phyloP scores from a whole-genome alignment of 805 yeast genomes.

The Yarrowia phangngaensis region DNA sequence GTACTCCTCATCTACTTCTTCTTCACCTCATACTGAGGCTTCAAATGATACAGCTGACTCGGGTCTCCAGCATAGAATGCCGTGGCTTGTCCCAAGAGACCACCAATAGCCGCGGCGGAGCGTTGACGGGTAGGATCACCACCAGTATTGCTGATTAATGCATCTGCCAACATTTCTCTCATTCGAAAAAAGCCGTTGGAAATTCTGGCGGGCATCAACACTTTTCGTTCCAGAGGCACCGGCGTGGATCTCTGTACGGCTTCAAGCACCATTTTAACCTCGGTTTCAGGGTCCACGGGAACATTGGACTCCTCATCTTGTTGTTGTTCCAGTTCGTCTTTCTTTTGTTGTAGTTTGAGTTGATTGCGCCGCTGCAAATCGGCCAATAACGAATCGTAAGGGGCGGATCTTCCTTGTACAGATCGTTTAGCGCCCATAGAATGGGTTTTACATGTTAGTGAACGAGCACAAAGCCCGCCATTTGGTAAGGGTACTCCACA shows the following conservation, averaged over 20 bases:
- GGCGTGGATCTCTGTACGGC: slow-evolving; percentile 80
- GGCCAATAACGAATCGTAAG: slow-evolving; percentile 81
- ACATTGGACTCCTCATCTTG: slow-evolving; percentile 35
- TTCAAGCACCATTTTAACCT: slow-evolving; percentile 82
- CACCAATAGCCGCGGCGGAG: slow-evolving; percentile 25
- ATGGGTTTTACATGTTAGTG: slow-evolving; percentile 94
- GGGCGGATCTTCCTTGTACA: slow-evolving; percentile 87
- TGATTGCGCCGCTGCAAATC: slow-evolving; percentile 91
- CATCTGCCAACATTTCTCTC: slow-evolving; percentile 87
- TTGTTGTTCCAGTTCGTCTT: slow-evolving; percentile 38
- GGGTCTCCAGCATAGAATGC: slow-evolving; percentile 25
- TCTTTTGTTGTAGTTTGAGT: slow-evolving; percentile 53
- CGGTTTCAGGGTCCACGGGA: slow-evolving; percentile 81
- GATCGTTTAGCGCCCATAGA: slow-evolving; percentile 98
- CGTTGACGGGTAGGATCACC: slow-evolving; percentile 5
- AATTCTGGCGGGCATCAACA: slow-evolving; percentile 62
- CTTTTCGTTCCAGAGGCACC: slow-evolving; percentile 66
- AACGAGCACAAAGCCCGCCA: slow-evolving; percentile 95
- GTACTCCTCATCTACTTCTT: not conserved
- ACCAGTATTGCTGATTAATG: slow-evolving; percentile 46
- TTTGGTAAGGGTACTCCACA: slow-evolving; percentile 93
- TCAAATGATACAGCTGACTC: slow-evolving; percentile 7
- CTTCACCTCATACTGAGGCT: slow-evolving; percentile 12
- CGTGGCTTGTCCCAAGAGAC: slow-evolving; percentile 20
- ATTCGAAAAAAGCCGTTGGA: slow-evolving; percentile 69